A percentile compares a stretch with the other conserved stretches of the same genome.
Conservation (phyloP, 139 green algal genomes). For the Helicosporidium sp. region DNA sequence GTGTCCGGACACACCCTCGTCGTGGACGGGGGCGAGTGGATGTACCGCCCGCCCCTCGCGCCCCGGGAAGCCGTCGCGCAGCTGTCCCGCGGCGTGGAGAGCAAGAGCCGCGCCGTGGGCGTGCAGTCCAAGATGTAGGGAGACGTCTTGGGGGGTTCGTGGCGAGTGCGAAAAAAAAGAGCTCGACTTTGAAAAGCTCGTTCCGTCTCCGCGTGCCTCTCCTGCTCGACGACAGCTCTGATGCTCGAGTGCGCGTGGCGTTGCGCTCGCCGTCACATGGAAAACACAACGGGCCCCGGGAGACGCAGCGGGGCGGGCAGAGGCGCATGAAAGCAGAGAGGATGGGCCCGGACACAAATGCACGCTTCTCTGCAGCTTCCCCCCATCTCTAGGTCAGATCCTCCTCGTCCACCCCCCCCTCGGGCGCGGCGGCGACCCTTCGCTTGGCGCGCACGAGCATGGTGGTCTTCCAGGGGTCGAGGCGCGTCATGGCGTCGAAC, state of each 20-base stretch:
- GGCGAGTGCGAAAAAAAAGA: no score
- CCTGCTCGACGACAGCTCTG: no score
- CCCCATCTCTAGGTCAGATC: slow-evolving; percentile 40
- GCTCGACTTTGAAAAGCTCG: no score
- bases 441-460: slow-evolving; percentile 38
- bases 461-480: slow-evolving; percentile 75
- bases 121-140: slow-evolving; percentile 36
- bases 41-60: slow-evolving; percentile 38
- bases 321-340: no score
- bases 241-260: no score
- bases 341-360: no score
- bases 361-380: no score
- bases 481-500: slow-evolving; percentile 69
- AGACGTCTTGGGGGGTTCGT: no score
- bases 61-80: slow-evolving; percentile 25
- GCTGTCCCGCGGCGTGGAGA: slow-evolving; percentile 41
- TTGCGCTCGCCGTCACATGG: no score
- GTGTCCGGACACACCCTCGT: slow-evolving; percentile 54
- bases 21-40: slow-evolving; percentile 66
- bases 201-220: no score
- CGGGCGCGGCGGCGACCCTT: slow-evolving; percentile 17
- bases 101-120: slow-evolving; percentile 37
- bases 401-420: slow-evolving; percentile 21
- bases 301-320: no score
- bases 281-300: no score